These are phyloP conservation scores for Halteria grandinella DNA, from an alignment of 73 alveolate genomes.

Conservation along the genomic window DNA sequence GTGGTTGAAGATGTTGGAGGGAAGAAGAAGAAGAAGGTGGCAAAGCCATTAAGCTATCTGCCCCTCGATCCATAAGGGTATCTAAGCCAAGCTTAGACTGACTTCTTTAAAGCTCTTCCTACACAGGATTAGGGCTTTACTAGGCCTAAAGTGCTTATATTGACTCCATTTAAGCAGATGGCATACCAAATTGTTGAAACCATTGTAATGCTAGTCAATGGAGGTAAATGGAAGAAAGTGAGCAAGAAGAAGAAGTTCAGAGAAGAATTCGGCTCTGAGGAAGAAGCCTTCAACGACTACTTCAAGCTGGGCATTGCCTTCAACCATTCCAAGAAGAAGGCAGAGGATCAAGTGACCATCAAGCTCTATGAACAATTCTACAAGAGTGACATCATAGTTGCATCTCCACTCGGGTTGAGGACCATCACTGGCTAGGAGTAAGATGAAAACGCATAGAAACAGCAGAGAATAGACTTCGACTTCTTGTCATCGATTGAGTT, in stretches of 20 bases:
- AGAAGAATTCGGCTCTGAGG: conserved; percentile 81
- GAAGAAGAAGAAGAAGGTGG: not conserved
- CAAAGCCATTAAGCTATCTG: no score
- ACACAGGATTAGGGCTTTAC: conserved; percentile 93
- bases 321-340: conserved; percentile 63
- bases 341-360: conserved; percentile 39
- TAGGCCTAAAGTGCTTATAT: conserved; percentile 83
- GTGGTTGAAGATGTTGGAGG: not conserved
- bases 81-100: no score
- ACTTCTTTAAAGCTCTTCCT: conserved; percentile 2
- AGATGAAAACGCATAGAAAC: conserved; percentile 72
- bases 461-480: conserved; percentile 77
- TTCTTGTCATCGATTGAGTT: conserved; percentile 81
- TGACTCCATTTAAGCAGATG: conserved; percentile 82
- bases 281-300: conserved; percentile 86
- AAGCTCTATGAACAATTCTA: conserved; percentile 78
- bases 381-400: conserved; percentile 83
- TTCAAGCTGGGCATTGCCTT: conserved; percentile 80
- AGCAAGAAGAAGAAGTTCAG: conserved; percentile 82
- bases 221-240: conserved; percentile 85
- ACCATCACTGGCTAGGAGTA: conserved; percentile 77
- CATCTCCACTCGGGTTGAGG: conserved; percentile 89
- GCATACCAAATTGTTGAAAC: conserved; percentile 80
- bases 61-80: no score
- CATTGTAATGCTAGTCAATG: conserved; percentile 67